Base-by-base conservation (phyloP, 768 basidiomycete genomes). In the Tulasnella sp. region DNA sequence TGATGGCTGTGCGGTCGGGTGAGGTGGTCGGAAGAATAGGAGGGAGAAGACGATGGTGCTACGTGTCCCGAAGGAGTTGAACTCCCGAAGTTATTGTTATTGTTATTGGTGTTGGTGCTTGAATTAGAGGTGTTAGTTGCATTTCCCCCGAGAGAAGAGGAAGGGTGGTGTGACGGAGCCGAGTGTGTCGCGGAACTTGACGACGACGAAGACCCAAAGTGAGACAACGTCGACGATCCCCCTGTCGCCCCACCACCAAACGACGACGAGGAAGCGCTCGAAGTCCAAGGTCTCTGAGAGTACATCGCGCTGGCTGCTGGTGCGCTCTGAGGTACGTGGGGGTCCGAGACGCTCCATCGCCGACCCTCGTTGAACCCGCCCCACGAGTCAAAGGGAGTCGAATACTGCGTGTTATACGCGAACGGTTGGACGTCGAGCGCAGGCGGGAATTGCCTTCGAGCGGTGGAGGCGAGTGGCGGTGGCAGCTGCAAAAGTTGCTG, bases 171-270 rank as follows among this genome's bases (percentile, higher is more conserved):
- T 40, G 73, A 75, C 48, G 74, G 40, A 42, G 74, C n/a, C 46
- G 74, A 75, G 40, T 40, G 31, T 34, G 37, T 18, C 42, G 75
- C 28, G n/a, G 37, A 14, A 28, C 42, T 44, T 75, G 75, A 42
- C 42, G 75, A 37, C 75, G 42, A 75, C 48, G 75, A 75, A 48
- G 48, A 75, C 41, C 37, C 75, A 42, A 75, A 75, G 37, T 48
- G 42, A 75, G 42, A 75, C 28, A 75, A 75, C 22, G 75, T 48
- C 42, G 42, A 20, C 31, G 75, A 42, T 28, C 75, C 75, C 42
- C 75, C 75, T 40, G 4, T 11, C 4, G 41, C 41, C 34, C 14
- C 37, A 75, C 75, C 75, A 46, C 34, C 20, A 22, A 40, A 75
- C 37, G 42, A 75, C 75, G 75, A 75, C n/a, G 41, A 54, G 24